Evolutionary conservation across 1,284 basidiomycete genomes (phyloP), one percentile per base, ranked within the genome.

Genomic region (Coniophora puteana): DNA sequence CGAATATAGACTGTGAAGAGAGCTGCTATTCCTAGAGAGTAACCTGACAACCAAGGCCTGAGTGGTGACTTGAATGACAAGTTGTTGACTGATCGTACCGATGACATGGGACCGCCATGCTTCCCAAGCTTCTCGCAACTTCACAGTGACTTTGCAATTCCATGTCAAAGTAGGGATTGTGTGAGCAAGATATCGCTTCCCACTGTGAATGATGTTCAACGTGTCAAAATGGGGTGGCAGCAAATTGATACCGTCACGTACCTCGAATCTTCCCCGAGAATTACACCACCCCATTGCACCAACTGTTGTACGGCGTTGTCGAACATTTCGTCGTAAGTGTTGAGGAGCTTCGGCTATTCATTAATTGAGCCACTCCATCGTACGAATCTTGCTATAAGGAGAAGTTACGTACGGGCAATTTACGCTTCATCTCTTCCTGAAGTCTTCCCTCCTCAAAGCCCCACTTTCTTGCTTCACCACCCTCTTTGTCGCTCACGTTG

Each of bases 271-370:
- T 83, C 79, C 32, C 75, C 79, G 48, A 83, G 72, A 48, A 89
- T 68, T n/a, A 93, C 74, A 33, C 87, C 86, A 41, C 84, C 87
- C 74, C 87, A 92, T 54, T 83, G 73, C 27, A 82, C 71, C 39
- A 96, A 67, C 56, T 96, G 86, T 50, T 82, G 77, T 44, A 97
- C 73, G 13, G 93, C 93, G 53, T 89, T 83, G 48, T 82, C 73
- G 53, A 89, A 89, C 20, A 80, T 77, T 39, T 83, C 82, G 50
- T 87, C 79, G 52, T 84, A 84, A 24, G 72, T 71, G 12, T 67
- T 61, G 25, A 75, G 60, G 50, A 77, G 63, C 35, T 72, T 68
- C 16, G 72, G 66, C 81, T 85, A 45, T 32, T 47, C 45, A 41
- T 31, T n/a, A n/a, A n/a, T n/a, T n/a, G n/a, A n/a, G n/a, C n/a